Percentiles rank a stretch among this genome's conserved stretches.
These are phyloP conservation scores for Kodamaea suecica DNA, from an alignment of 1,139 yeast genomes.

Conservation along the genomic window DNA sequence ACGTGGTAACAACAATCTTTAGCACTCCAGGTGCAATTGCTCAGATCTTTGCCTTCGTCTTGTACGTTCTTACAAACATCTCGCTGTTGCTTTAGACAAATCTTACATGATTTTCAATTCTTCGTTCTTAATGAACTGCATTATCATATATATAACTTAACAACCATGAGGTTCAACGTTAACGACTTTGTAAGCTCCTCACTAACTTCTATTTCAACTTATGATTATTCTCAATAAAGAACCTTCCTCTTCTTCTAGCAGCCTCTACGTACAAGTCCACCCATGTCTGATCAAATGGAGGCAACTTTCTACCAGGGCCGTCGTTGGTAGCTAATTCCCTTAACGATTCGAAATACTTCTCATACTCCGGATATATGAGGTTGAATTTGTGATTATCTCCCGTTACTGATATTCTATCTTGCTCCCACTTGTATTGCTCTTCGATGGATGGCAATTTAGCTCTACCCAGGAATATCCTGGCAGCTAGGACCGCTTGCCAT, in stretches of 20 bases:
- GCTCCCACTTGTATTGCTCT: slow-evolving; percentile 33
- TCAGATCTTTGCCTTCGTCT: slow-evolving; percentile 6
- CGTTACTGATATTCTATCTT: slow-evolving; percentile 16
- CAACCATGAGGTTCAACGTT: too few relatives aligned
- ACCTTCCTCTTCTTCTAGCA: slow-evolving; percentile 18
- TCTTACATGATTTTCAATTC: not conserved
- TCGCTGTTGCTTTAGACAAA: not conserved
- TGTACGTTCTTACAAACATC: slow-evolving; percentile 4
- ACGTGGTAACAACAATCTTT: slow-evolving; percentile 12
- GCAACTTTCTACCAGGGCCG: slow-evolving; percentile 26
- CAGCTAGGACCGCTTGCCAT: slow-evolving; percentile 43
- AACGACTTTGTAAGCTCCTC: too few relatives aligned
- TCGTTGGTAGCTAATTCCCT: slow-evolving; percentile 22
- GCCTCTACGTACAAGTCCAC: slow-evolving; percentile 20
- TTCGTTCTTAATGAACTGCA: not conserved
- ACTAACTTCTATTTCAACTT: too few relatives aligned
- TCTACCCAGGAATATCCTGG: slow-evolving; percentile 42
- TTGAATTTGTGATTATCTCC: slow-evolving; percentile 19
- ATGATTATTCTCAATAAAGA: slow-evolving; percentile 6
- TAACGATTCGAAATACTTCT: slow-evolving; percentile 22
- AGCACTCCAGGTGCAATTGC: slow-evolving; percentile 11
- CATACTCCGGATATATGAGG: slow-evolving; percentile 21
- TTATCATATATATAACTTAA: not conserved
- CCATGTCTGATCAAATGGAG: slow-evolving; percentile 23
- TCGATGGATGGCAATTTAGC: slow-evolving; percentile 34